Percentiles rank a stretch among this genome's conserved stretches.
Evolutionary conservation across 768 basidiomycete species (phyloP).

Genomic region (Galerina sulciceps): DNA sequence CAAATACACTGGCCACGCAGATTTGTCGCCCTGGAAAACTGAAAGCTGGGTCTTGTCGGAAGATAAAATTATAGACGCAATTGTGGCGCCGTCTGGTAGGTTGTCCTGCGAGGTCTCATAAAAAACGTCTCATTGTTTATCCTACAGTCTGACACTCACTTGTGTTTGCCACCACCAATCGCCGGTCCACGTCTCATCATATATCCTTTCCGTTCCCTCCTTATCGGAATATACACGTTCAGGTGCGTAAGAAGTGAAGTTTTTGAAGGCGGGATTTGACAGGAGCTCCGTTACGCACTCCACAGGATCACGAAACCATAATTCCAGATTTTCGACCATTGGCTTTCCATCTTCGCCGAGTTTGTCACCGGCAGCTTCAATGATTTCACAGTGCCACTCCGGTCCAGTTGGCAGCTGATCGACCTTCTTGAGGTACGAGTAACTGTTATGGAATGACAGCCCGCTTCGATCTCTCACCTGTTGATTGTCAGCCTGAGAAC

Average conservation of each 20-base stretch:
- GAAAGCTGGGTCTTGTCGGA: slow-evolving; percentile 37
- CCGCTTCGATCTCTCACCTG: slow-evolving; percentile 2
- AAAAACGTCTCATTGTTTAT: too few species aligned
- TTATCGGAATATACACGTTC: too few species aligned
- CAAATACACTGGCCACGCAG: slow-evolving; percentile 6
- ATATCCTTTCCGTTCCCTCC: too few species aligned
- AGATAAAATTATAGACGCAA: slow-evolving; percentile 44
- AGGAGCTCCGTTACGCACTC: slow-evolving; percentile 29
- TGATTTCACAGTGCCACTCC: slow-evolving; percentile 26
- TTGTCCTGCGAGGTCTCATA: too few species aligned
- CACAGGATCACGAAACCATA: slow-evolving; percentile 27
- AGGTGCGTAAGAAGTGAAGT: not conserved
- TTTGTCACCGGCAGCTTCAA: slow-evolving; percentile 8
- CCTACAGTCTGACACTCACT: too few species aligned
- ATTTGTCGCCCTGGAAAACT: not conserved
- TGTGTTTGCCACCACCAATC: too few species aligned
- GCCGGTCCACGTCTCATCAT: too few species aligned
- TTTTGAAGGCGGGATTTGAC: slow-evolving; percentile 31
- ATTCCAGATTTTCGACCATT: slow-evolving; percentile 21
- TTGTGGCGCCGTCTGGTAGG: slow-evolving; percentile 15
- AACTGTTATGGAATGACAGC: slow-evolving; percentile 15
- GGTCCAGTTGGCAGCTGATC: slow-evolving; percentile 26
- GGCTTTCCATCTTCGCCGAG: slow-evolving; percentile 2
- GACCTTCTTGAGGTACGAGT: slow-evolving; percentile 15
- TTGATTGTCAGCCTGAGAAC: not conserved